phyloP scores from a whole-genome alignment of 192 early-diverging fungal genomes.

The Gryganskiella cystojenkinii region DNA sequence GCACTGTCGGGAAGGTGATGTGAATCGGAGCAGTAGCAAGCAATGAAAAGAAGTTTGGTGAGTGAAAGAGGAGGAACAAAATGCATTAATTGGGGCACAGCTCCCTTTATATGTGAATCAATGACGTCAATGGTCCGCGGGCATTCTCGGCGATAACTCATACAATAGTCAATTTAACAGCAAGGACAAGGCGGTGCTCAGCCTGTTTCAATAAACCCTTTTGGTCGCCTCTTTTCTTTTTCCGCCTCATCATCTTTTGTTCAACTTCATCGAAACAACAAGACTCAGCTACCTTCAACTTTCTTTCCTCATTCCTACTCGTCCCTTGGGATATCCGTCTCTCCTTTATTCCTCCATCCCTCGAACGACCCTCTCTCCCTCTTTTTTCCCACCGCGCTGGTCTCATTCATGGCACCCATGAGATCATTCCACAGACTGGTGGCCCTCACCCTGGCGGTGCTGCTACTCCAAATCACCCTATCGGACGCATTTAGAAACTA shows the following conservation, averaged over 20 bases:
- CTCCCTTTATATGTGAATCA: too few species aligned
- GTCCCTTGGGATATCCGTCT: not conserved
- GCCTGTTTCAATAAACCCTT: too few species aligned
- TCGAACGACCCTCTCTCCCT: not conserved
- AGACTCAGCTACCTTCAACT: not conserved
- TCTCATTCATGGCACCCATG: slow-evolving; percentile 26
- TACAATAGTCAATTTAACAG: too few species aligned
- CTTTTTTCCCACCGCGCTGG: not conserved
- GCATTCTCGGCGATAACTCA: too few species aligned
- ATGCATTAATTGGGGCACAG: too few species aligned
- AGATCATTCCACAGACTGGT: slow-evolving; percentile 13
- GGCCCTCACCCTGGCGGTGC: slow-evolving; percentile 1
- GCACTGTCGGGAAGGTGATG: too few species aligned
- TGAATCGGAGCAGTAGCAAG: too few species aligned
- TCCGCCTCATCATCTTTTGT: not conserved
- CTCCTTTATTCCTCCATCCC: not conserved
- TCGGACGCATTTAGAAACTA: slow-evolving; percentile 34
- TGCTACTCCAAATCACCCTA: slow-evolving; percentile 19
- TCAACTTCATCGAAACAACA: not conserved
- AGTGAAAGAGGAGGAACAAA: not conserved
- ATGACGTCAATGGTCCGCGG: too few species aligned
- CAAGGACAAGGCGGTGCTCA: too few species aligned
- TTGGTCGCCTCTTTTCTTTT: not conserved
- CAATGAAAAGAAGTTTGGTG: too few species aligned
- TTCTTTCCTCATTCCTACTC: not conserved